Evolutionary conservation across 768 basidiomycete species (phyloP).

Genomic region (Lentinula raphanica): DNA sequence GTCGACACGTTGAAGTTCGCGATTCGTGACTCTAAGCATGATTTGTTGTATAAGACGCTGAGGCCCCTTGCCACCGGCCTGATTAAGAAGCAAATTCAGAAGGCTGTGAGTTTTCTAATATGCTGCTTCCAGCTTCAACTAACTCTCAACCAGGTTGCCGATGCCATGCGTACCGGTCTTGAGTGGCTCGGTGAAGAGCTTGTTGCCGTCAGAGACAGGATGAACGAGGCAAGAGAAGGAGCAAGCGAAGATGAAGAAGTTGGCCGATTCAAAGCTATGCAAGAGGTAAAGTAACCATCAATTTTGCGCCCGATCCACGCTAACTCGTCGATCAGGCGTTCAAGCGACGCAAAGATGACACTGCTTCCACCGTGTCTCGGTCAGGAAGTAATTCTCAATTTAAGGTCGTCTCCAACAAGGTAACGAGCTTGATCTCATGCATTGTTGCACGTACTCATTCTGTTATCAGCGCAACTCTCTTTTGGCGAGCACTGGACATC

Average conservation of each 20-base stretch:
- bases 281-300: slow-evolving; percentile 34
- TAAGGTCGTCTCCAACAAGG: slow-evolving; percentile 69
- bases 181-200: slow-evolving; percentile 90
- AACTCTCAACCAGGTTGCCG: slow-evolving; percentile 40
- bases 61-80: slow-evolving; percentile 74
- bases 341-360: slow-evolving; percentile 32
- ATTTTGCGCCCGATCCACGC: background rate
- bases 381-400: slow-evolving; percentile 51
- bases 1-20: slow-evolving; percentile 86
- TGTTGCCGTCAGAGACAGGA: slow-evolving; percentile 75
- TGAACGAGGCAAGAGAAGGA: slow-evolving; percentile 55
- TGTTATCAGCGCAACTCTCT: slow-evolving; percentile 63
- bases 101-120: slow-evolving; percentile 26
- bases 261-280: slow-evolving; percentile 47
- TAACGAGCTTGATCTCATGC: too few relatives aligned
- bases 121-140: too few relatives aligned
- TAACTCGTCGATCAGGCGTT: slow-evolving; percentile 40
- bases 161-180: slow-evolving; percentile 71
- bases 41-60: slow-evolving; percentile 80
- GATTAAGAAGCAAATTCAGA: slow-evolving; percentile 69
- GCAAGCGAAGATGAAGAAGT: slow-evolving; percentile 2
- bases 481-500: slow-evolving; percentile 56
- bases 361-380: slow-evolving; percentile 26
- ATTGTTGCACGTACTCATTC: too few relatives aligned
- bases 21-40: slow-evolving; percentile 89